A percentile compares a stretch with the other conserved stretches of the same genome.
These are phyloP conservation scores for Fusarium incarnatum DNA, from an alignment of 2,329 filamentous ascomycete genomes.

Conservation along the genomic window DNA sequence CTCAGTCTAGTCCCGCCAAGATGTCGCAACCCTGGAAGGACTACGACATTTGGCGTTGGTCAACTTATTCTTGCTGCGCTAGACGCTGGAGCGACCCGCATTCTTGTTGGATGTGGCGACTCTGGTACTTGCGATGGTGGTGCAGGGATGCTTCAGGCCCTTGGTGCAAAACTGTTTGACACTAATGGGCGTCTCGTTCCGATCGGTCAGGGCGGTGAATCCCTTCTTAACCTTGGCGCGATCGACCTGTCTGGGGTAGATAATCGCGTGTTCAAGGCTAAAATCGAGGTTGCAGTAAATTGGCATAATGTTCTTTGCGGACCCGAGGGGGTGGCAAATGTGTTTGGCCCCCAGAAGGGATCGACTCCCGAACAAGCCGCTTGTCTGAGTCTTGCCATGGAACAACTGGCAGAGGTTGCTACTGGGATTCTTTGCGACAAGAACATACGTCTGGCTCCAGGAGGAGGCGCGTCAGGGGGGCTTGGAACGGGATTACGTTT, in stretches of 20 bases:
- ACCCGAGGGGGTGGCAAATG: conserved; percentile 59
- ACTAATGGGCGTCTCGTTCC: conserved; percentile 52
- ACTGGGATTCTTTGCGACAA: conserved; percentile 50
- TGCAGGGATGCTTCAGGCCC: conserved; percentile 65
- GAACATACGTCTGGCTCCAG: conserved; percentile 53
- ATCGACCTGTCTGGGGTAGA: conserved; percentile 57
- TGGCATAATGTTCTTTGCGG: conserved; percentile 64
- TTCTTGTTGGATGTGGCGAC: conserved; percentile 65
- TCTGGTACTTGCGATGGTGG: conserved; percentile 66
- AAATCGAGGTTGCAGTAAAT: conserved; percentile 64
- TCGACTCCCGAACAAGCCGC: conserved; percentile 58
- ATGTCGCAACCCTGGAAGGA: conserved; percentile 59
- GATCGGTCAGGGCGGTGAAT: conserved; percentile 55
- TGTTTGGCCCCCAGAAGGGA: conserved; percentile 65
- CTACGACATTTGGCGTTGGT: conserved; percentile 64
- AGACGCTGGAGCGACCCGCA: conserved; percentile 57
- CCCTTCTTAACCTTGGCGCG: conserved; percentile 51
- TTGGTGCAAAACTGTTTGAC: conserved; percentile 60
- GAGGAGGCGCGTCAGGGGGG: conserved; percentile 64
- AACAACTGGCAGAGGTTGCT: conserved; percentile 54
- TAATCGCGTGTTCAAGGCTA: conserved; percentile 33
- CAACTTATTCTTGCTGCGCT: conserved; percentile 60
- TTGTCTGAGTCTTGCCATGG: conserved; percentile 56
- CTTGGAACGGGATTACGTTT: conserved; percentile 63
- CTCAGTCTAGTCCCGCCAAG: conserved; percentile 60